phyloP scores from a whole-genome alignment of 164 flowering plant species.

The Vitis rupestris region DNA sequence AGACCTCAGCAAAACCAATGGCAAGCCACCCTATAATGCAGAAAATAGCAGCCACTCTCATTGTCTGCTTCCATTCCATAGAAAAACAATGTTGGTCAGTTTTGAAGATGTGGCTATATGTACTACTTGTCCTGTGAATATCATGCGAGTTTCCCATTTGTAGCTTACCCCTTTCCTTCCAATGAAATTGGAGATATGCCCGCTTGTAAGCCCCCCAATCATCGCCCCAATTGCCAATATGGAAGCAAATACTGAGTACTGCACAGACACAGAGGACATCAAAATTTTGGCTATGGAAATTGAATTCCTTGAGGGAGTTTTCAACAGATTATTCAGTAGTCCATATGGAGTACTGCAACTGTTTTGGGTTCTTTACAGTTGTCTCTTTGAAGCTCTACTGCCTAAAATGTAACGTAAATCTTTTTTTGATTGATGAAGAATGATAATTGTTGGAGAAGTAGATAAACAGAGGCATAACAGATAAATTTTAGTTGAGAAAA shows the following conservation, averaged over 20 bases:
- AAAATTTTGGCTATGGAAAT: not conserved
- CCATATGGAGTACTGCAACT: no score
- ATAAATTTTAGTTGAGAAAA: no score
- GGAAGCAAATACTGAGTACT: conserved; percentile 37
- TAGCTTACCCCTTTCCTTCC: conserved; percentile 34
- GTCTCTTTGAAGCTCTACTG: no score
- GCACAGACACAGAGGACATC: conserved; percentile 1
- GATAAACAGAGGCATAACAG: no score
- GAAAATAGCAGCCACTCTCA: conserved; percentile 45
- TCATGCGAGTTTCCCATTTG: not conserved
- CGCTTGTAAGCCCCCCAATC: conserved; percentile 40
- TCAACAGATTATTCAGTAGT: no score
- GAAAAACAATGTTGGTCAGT: not conserved
- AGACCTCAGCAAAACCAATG: conserved; percentile 56
- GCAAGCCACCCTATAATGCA: conserved; percentile 64
- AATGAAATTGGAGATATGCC: conserved; percentile 25
- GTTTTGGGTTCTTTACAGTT: no score
- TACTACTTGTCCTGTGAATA: not conserved
- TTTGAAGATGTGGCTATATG: not conserved
- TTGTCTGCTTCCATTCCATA: conserved; percentile 39
- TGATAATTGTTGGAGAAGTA: no score
- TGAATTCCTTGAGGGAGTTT: no score
- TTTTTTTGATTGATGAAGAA: no score
- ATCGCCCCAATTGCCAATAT: conserved; percentile 33
- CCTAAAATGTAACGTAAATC: no score